phyloP scores from a whole-genome alignment of 331 rosid species.

The Rhamnella rubrinervis region DNA sequence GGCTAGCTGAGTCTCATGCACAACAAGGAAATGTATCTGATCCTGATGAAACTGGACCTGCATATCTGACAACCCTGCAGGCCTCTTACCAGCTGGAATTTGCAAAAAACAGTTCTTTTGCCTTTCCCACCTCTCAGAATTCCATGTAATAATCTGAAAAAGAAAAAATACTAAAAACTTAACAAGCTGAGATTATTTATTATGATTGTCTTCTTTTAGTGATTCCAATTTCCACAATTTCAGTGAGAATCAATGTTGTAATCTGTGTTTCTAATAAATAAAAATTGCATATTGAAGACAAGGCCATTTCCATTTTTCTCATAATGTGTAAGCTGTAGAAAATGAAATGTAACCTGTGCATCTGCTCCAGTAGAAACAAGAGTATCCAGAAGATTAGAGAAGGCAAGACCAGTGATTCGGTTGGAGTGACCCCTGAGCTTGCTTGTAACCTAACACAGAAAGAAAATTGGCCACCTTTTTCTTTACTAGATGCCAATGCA shows the following conservation, averaged over 20 bases:
- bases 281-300: not conserved
- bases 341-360: conserved; percentile 40
- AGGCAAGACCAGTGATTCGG: conserved; percentile 49
- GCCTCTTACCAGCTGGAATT: conserved; percentile 38
- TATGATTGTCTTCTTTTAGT: no score
- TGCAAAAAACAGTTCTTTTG: conserved; percentile 40
- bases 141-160: conserved; percentile 49
- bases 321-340: not conserved
- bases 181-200: not conserved
- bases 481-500: not conserved
- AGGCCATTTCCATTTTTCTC: not conserved
- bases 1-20: conserved; percentile 53
- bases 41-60: conserved; percentile 56
- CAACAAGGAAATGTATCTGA: conserved; percentile 52
- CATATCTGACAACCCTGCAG: conserved; percentile 31
- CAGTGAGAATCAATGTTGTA: not conserved
- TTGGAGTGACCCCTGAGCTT: conserved; percentile 43
- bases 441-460: conserved; percentile 32
- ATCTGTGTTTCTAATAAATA: not conserved
- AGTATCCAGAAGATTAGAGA: conserved; percentile 32
- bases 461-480: conserved; percentile 11
- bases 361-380: conserved; percentile 60
- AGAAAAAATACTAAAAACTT: not conserved
- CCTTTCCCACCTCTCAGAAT: conserved; percentile 50
- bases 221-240: not conserved